phyloP scores from a whole-genome alignment of 345 rosid species.

The Eucalyptus paniculata region DNA sequence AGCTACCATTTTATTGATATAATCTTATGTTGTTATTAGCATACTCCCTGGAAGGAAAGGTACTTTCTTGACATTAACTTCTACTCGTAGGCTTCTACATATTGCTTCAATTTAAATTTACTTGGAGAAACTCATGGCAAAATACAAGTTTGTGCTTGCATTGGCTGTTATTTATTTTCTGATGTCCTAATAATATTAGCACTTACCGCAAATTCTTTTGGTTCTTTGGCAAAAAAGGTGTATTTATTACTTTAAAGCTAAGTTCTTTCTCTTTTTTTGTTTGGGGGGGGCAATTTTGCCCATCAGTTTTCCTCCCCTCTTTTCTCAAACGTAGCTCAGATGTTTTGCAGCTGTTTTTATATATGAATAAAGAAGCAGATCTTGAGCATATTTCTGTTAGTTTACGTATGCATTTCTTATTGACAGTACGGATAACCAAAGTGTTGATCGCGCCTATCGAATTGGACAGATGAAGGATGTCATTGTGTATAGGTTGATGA shows the following conservation, averaged over 20 bases:
- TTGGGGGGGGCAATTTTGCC: background rate
- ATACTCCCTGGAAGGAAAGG: background rate
- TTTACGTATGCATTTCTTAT: background rate
- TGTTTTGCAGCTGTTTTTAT: background rate
- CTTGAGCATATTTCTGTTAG: background rate
- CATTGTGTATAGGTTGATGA: slow-evolving; percentile 86
- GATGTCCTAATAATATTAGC: background rate
- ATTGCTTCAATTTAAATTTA: background rate
- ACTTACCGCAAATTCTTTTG: background rate
- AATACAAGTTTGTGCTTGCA: background rate
- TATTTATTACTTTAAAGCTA: background rate
- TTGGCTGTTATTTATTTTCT: background rate
- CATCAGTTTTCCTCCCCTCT: background rate
- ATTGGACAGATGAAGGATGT: slow-evolving; percentile 96
- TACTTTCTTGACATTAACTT: background rate
- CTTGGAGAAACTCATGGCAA: background rate
- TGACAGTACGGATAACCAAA: slow-evolving; percentile 90
- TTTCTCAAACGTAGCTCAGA: background rate
- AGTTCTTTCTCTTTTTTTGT: background rate
- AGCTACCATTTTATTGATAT: background rate
- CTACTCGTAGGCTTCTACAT: background rate
- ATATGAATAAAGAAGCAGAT: background rate
- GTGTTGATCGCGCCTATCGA: slow-evolving; percentile 98
- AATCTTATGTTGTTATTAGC: background rate
- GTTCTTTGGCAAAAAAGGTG: background rate